Base-by-base conservation (phyloP, 805 yeast genomes). In the Candida morakotiae region DNA sequence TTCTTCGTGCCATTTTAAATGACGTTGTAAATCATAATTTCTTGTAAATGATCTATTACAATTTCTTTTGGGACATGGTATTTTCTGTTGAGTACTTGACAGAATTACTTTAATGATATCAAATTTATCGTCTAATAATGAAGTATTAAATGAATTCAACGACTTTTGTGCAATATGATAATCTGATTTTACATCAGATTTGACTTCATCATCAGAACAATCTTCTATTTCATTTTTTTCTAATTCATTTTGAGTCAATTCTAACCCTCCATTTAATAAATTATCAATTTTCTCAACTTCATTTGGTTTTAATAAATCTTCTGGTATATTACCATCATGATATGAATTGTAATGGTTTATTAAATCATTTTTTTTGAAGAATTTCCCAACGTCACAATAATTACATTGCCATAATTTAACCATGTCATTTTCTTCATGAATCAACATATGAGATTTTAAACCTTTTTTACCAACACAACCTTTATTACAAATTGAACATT, bases 381-480 rank as follows among this genome's bases (percentile, higher is more conserved):
- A 83, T 21, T 69, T 62, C 1, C 62, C 61, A 27, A 52, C 47
- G 6, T 61, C 54, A 56, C 89, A 82, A 35, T 64, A 63, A 1
- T 58, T 54, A 59, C 95, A 87, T 39, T 72, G 73, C 91, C 94
- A 85, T 27, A 77, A 59, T 44, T 71, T 77, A n/a, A 70, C 60
- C 9, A 67, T 70, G 13, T 67, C 64, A 2, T 52, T 49, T 4
- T 71, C 77, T 4, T 71, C 77, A 56, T 88, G 96, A 7, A 52
- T 49, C 30, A 69, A 58, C 87, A 83, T 78, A 54, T 89, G 96
- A 65, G 81, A 77, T 13, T 70, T 60, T 34, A 87, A 58, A 43
- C 88, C 93, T 19, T 69, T 66, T 31, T 73, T 76, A 20, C 94
- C 95, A 9, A 83, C 81, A 63, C 88, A 83, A 6, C 73, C 77